Conservation (phyloP, 192 early-diverging fungal genomes). For the Obelidium mucronatum region DNA sequence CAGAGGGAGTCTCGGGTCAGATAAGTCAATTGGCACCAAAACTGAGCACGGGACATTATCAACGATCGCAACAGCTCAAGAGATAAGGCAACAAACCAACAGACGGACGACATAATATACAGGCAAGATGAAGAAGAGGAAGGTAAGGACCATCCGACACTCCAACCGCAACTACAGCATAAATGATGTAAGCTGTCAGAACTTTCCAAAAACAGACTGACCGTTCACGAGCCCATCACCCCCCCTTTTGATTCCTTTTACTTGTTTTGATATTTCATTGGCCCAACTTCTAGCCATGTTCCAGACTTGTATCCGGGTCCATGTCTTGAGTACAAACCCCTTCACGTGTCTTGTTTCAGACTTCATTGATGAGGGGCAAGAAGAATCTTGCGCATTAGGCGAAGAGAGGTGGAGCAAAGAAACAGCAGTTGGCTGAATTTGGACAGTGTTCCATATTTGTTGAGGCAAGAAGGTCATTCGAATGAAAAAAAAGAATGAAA, state of each 20-base stretch:
- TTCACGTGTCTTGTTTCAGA: neutral
- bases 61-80: neutral
- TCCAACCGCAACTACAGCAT: neutral
- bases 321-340: neutral
- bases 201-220: too few species aligned
- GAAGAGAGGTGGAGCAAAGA: neutral
- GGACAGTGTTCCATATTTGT: neutral
- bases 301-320: neutral
- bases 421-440: neutral
- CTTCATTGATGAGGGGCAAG: neutral
- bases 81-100: neutral
- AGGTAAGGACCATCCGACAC: slow-evolving; percentile 31
- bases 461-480: neutral
- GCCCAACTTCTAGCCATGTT: neutral
- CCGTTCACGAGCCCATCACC: too few species aligned
- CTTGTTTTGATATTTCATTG: neutral
- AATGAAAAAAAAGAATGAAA: neutral
- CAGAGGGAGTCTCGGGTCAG: slow-evolving; percentile 45
- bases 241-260: too few species aligned
- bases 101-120: neutral
- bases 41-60: neutral
- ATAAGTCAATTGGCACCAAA: slow-evolving; percentile 43
- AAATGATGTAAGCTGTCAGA: too few species aligned
- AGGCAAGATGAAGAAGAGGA: slow-evolving; percentile 29
- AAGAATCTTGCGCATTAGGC: neutral